Base-by-base conservation (phyloP, 805 yeast species). In the Saturnispora sekii region DNA sequence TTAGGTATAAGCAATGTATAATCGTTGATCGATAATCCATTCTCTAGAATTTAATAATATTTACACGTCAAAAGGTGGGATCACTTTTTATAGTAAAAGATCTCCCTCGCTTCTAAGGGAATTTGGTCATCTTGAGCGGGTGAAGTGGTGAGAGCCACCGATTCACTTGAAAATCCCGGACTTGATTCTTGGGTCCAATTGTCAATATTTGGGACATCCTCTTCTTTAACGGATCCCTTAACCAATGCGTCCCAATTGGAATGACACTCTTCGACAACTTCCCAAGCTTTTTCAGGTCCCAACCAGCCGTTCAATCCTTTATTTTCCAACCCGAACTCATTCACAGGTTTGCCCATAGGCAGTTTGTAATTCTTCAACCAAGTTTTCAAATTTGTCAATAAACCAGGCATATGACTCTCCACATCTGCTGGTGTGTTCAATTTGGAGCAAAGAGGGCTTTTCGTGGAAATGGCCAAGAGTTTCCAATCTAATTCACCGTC, bases 401-500 rank as follows among this genome's bases (percentile, higher is more conserved):
- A 66, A n/a, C 82, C 82, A 32, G 95, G 94, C 67, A 82, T 72
- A 50, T 72, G 67, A 21, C 62, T 61, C 48, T 79, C 78, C 28
- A 86, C 85, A 63, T 85, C 95, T 48, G 69, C 68, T 38, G 86
- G 70, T 58, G 74, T 79, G 55, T 79, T 68, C 46, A 86, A 60
- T 51, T 75, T 67, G 5, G 68, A 47, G 18, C 86, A 80, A 58
- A 81, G 59, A 38, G 84, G 81, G 60, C 85, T 94, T 43, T 72
- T 66, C 29, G 70, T 66, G 56, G 81, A 81, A 46, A 86, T 81
- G 15, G 74, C 86, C 47, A 86, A 75, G 30, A 86, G 70, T 65
- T 86, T 86, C 97, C 97, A 90, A 68, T 90, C 98, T 47, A 95
- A 74, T 68, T 93, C 98, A 54, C 96, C 97, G 65, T 89, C 97